Conservation (phyloP, 2,329 filamentous ascomycete species). For the Aspergillus hiratsukae region DNA sequence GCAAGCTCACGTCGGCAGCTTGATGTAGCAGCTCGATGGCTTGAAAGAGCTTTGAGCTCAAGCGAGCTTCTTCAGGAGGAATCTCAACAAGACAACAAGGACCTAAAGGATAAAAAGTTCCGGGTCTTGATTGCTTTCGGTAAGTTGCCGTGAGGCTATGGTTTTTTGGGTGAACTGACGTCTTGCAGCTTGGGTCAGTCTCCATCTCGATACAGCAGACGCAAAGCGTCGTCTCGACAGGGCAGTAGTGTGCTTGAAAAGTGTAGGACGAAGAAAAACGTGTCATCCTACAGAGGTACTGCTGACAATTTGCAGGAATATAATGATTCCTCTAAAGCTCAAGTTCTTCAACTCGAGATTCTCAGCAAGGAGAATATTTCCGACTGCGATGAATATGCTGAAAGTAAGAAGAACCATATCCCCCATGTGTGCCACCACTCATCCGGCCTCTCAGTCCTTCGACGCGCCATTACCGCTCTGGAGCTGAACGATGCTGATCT, state of each 20-base stretch:
- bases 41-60: constrained; percentile 61
- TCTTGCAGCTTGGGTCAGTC: constrained; percentile 24
- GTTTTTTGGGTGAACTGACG: constrained; percentile 3
- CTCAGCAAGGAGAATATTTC: constrained; percentile 40
- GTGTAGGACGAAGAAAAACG: constrained; percentile 10
- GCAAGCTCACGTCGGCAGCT: constrained; percentile 52
- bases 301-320: constrained; percentile 43
- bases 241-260: constrained; percentile 58
- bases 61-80: constrained; percentile 49
- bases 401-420: constrained; percentile 27
- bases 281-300: background rate
- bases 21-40: constrained; percentile 63
- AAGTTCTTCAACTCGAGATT: constrained; percentile 65
- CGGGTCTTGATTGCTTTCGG: constrained; percentile 63
- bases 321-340: constrained; percentile 60
- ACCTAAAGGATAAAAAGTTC: constrained; percentile 61
- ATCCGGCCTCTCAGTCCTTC: constrained; percentile 43
- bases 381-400: constrained; percentile 38
- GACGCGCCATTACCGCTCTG: constrained; percentile 57
- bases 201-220: constrained; percentile 38
- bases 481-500: constrained; percentile 61
- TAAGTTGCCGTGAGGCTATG: constrained; percentile 21
- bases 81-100: constrained; percentile 52
- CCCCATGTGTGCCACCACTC: background rate
- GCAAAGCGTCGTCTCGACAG: constrained; percentile 50